Base-by-base conservation (phyloP, 1,284 basidiomycete species). In the Apiotrichum veenhuisii region DNA sequence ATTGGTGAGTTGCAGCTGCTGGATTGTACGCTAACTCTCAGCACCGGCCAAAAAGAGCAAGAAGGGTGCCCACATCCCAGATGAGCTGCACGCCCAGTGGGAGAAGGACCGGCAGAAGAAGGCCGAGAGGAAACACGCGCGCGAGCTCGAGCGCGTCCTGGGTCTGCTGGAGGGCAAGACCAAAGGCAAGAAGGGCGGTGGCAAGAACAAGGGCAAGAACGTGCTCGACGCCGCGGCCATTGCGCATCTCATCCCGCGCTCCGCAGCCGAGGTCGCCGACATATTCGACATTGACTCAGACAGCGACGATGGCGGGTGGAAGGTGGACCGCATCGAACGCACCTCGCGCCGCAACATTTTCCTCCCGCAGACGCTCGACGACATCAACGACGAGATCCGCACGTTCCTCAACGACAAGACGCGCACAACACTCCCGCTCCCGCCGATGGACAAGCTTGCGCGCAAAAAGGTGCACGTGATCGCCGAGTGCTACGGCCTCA, bases 71-170 rank as follows among this genome's bases (percentile, higher is more conserved):
- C 64, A 77, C 17, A 75, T 91, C 49, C 84, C 88, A 0, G 71
- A 79, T 2, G 82, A 86, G 11, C 80, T 96, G 1, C 82, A 82
- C 58, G 82, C 77, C 0, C 87, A 87, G 62, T 95, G 91, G 91
- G 82, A 85, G 58, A 82, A 82, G 51, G 92, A 95, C 69, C 86
- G 90, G 1, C 77, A 80, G 52, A 87, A 85, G 77, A 96, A 95
- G 74, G 89, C 89, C 0, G 85, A 85, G 57, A 78, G 81, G 70
- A 94, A 91, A 72, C 81, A 79, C 5, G 80, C 82, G 38, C 84
- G 90, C 4, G 82, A 81, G 1, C 67, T 77, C 17, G 77, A 79
- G 58, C 76, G 83, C 10, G 68, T 79, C 25, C 73, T 75, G 3
- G 50, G 44, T 10, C 23, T 55, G 7, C 50, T 54, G 20, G 11